Evolutionary conservation across 2,329 filamentous ascomycete species (phyloP).

Genomic region (Cytospora schulzeri): DNA sequence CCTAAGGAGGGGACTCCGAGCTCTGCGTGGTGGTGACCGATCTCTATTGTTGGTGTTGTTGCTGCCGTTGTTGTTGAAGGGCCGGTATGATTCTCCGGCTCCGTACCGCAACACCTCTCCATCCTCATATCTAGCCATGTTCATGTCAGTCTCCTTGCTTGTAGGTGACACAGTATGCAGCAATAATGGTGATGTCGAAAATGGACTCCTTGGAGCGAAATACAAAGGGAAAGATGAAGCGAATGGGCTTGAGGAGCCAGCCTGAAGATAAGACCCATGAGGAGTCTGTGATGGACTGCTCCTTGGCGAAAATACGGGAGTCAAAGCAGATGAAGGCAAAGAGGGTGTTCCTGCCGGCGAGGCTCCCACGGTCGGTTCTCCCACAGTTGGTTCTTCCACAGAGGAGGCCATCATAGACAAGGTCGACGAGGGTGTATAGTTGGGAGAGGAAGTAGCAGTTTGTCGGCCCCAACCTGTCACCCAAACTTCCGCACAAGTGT

Average conservation of each 20-base stretch:
- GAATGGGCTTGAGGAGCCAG: background rate
- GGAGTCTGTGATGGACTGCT: background rate
- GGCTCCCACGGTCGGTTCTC: background rate
- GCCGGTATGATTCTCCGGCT: conserved; percentile 63
- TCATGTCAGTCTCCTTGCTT: conserved; percentile 27
- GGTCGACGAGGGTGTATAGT: background rate
- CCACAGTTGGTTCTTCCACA: background rate
- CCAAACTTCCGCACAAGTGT: background rate
- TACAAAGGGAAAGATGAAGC: background rate
- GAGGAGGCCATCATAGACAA: background rate
- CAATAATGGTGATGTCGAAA: background rate
- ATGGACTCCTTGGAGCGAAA: background rate
- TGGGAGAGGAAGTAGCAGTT: background rate
- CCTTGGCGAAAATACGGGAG: background rate
- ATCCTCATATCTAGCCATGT: conserved; percentile 55
- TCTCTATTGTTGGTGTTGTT: conserved; percentile 30
- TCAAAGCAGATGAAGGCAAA: background rate
- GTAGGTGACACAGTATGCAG: background rate
- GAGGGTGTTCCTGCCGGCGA: background rate
- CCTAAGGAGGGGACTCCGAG: conserved; percentile 33
- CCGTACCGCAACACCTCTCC: conserved; percentile 64
- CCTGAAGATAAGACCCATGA: background rate
- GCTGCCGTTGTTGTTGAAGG: conserved; percentile 47
- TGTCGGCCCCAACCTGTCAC: background rate
- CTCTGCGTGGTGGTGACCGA: conserved; percentile 35